Conservation (phyloP, 768 basidiomycete species). For the Xanthoconium stramineum region DNA sequence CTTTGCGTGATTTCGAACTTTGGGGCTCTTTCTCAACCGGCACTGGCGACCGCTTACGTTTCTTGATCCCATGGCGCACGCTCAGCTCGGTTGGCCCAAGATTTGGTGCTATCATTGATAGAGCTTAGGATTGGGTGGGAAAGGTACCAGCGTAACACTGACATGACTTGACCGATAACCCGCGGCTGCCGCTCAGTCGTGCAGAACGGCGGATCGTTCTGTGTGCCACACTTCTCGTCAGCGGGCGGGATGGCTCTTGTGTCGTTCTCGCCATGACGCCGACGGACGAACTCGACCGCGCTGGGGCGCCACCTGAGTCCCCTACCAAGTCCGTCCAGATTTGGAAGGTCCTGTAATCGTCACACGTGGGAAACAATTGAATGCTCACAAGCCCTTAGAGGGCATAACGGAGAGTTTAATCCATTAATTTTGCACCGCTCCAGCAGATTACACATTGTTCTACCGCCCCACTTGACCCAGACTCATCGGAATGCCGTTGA, state of each 20-base stretch:
- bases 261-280: conserved; percentile 18
- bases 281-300: neutral
- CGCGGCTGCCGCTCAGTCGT: conserved; percentile 10
- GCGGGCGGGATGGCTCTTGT: conserved; percentile 10
- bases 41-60: conserved; percentile 3
- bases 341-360: conserved; percentile 32
- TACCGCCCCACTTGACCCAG: neutral
- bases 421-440: too few relatives aligned
- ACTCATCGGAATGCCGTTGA: neutral
- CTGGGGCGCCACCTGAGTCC: neutral
- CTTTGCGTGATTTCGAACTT: conserved; percentile 6
- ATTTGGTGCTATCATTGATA: conserved; percentile 7
- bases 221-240: conserved; percentile 26
- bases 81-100: neutral
- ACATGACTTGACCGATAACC: conserved; percentile 9
- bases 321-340: conserved; percentile 10
- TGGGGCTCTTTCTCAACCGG: neutral
- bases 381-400: neutral
- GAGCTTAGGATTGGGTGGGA: neutral
- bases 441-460: neutral
- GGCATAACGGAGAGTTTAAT: too few relatives aligned
- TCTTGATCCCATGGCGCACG: conserved; percentile 1
- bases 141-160: conserved; percentile 5
- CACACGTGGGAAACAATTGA: conserved; percentile 15
- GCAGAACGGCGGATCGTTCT: conserved; percentile 20